Evolutionary conservation across 164 flowering plant genomes (phyloP).

Genomic region (Vitis amurensis): DNA sequence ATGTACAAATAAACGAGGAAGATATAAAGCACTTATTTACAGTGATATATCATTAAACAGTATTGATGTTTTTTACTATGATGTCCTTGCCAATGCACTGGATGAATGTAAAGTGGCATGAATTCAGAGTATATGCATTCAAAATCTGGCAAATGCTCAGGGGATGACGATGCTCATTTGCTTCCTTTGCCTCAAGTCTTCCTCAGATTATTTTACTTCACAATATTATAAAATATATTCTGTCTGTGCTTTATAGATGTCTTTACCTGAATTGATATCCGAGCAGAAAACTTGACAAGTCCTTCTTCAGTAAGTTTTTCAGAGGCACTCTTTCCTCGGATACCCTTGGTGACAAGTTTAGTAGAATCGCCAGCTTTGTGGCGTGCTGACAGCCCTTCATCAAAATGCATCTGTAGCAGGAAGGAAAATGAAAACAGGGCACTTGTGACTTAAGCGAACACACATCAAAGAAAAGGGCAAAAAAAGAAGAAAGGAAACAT

Average conservation of each 20-base stretch:
- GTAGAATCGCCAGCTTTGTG: constrained; percentile 70
- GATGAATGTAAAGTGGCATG: too few relatives aligned
- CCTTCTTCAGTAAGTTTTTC: constrained; percentile 97
- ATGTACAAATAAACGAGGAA: background rate
- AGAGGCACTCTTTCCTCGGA: constrained; percentile 85
- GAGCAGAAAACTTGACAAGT: constrained; percentile 83
- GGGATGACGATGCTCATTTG: too few relatives aligned
- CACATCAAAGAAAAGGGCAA: background rate
- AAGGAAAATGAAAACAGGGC: background rate
- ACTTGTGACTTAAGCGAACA: background rate
- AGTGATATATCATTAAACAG: background rate
- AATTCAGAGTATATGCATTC: too few relatives aligned
- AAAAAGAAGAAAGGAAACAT: background rate
- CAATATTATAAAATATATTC: background rate
- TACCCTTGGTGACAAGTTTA: constrained; percentile 71
- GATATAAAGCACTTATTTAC: background rate
- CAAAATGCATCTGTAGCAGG: constrained; percentile 83
- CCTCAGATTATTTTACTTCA: too few relatives aligned
- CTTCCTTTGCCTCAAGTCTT: too few relatives aligned
- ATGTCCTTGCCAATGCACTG: too few relatives aligned
- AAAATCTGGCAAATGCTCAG: too few relatives aligned
- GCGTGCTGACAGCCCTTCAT: constrained; percentile 83
- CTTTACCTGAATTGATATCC: constrained; percentile 83
- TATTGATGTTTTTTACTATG: background rate
- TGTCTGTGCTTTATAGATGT: background rate